Evolutionary conservation across 495 filamentous ascomycete genomes (phyloP).

Genomic region (Hyaloscypha bicolor): DNA sequence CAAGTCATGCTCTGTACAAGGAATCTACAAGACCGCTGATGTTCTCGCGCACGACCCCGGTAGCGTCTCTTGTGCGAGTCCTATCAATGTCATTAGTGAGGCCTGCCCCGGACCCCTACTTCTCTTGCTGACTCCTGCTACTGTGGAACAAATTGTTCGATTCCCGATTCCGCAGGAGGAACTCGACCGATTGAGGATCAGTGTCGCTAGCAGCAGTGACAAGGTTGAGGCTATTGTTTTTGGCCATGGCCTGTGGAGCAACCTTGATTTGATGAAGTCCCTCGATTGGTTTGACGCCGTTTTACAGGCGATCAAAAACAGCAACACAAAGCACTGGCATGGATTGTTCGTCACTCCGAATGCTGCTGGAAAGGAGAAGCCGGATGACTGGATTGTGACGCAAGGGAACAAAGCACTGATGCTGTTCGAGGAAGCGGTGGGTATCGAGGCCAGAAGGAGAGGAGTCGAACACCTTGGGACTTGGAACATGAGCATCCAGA

Average conservation of each 20-base stretch:
- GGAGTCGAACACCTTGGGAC: constrained; percentile 54
- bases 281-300: constrained; percentile 47
- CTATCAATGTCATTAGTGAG: constrained; percentile 42
- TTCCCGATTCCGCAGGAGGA: constrained; percentile 50
- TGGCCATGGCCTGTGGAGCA: constrained; percentile 55
- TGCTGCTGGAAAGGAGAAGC: constrained; percentile 54
- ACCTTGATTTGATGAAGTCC: constrained; percentile 49
- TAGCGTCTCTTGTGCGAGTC: constrained; percentile 44
- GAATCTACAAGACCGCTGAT: constrained; percentile 53
- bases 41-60: constrained; percentile 49
- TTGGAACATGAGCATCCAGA: constrained; percentile 57
- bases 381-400: constrained; percentile 51
- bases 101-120: constrained; percentile 12
- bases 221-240: constrained; percentile 50
- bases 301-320: constrained; percentile 36
- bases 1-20: constrained; percentile 53
- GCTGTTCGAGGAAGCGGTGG: constrained; percentile 49
- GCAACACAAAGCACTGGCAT: constrained; percentile 35
- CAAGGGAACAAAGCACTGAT: constrained; percentile 55
- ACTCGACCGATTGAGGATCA: constrained; percentile 41
- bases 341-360: constrained; percentile 54
- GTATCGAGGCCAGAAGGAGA: constrained; percentile 40
- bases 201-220: constrained; percentile 39
- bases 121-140: not conserved
- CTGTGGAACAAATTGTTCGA: constrained; percentile 52